Percentiles rank a stretch among this genome's conserved stretches.
phyloP scores from a whole-genome alignment of 2,329 filamentous ascomycete species.

The Aureobasidium sp. region DNA sequence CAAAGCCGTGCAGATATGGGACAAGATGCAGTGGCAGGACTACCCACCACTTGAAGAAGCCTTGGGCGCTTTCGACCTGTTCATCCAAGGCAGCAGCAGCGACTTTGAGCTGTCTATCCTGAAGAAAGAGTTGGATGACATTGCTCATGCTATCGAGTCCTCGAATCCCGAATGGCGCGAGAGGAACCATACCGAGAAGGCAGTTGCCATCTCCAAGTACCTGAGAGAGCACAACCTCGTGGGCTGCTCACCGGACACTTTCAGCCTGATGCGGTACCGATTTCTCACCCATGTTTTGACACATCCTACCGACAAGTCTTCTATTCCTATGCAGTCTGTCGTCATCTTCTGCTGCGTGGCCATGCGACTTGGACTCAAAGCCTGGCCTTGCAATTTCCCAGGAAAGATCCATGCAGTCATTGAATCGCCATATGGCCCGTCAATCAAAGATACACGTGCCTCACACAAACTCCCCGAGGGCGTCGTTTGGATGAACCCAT shows the following conservation, averaged over 20 bases:
- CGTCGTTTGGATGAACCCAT: conserved; percentile 65
- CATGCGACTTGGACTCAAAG: conserved; percentile 62
- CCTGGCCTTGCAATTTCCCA: conserved; percentile 72
- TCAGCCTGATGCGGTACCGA: conserved; percentile 76
- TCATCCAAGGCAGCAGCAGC: conserved; percentile 63
- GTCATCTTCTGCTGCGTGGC: conserved; percentile 81
- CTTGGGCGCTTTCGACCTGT: conserved; percentile 80
- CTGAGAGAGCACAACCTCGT: conserved; percentile 60
- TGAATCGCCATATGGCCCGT: conserved; percentile 41
- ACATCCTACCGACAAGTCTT: conserved; percentile 66
- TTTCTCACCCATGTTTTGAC: conserved; percentile 82
- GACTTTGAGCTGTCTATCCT: conserved; percentile 61
- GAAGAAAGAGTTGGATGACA: conserved; percentile 52
- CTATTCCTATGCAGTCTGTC: conserved; percentile 76
- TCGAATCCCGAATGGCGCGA: conserved; percentile 46
- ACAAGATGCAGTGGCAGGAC: conserved; percentile 43
- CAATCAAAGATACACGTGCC: conserved; percentile 20
- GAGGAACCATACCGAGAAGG: conserved; percentile 57
- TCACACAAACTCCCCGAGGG: conserved; percentile 44
- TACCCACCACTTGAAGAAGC: conserved; percentile 60
- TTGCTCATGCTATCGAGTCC: conserved; percentile 49
- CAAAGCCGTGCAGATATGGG: conserved; percentile 72
- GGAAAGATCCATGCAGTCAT: conserved; percentile 80
- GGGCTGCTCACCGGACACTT: conserved; percentile 60
- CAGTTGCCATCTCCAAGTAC: conserved; percentile 60